Conservation (phyloP, 2,329 filamentous ascomycete genomes). For the Ophiostoma ulmi region DNA sequence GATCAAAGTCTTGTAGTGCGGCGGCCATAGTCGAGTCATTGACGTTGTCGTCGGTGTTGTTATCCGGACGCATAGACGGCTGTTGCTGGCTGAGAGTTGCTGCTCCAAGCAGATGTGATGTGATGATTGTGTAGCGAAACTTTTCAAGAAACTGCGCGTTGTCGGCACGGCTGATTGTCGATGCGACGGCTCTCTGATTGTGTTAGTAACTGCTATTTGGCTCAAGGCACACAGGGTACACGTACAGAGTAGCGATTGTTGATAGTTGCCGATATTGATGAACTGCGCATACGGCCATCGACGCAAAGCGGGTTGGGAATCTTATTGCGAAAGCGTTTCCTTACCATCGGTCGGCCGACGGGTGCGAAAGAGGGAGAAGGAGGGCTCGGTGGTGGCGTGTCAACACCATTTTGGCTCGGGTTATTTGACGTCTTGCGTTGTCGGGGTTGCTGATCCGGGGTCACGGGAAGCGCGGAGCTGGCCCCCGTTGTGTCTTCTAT, state of each 20-base stretch:
- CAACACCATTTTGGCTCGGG: slow-evolving; percentile 30
- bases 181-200: slow-evolving; percentile 61
- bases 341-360: slow-evolving; percentile 50
- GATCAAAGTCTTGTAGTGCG: slow-evolving; percentile 20
- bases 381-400: slow-evolving; percentile 42
- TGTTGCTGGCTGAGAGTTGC: slow-evolving; percentile 46
- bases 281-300: slow-evolving; percentile 37
- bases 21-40: background rate
- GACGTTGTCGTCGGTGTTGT: background rate
- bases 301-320: slow-evolving; percentile 43
- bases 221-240: slow-evolving; percentile 11
- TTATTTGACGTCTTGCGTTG: slow-evolving; percentile 18
- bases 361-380: slow-evolving; percentile 53
- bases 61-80: background rate
- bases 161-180: slow-evolving; percentile 68
- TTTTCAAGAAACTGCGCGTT: slow-evolving; percentile 84
- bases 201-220: background rate
- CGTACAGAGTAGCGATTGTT: slow-evolving; percentile 50
- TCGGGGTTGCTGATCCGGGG: slow-evolving; percentile 22
- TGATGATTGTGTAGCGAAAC: slow-evolving; percentile 88
- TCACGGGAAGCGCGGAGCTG: slow-evolving; percentile 16
- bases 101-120: slow-evolving; percentile 78
- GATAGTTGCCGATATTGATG: slow-evolving; percentile 43
- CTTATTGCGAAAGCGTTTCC: slow-evolving; percentile 49
- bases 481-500: background rate